Conservation (phyloP, 495 filamentous ascomycete genomes). For the Aspergillus campestris region DNA sequence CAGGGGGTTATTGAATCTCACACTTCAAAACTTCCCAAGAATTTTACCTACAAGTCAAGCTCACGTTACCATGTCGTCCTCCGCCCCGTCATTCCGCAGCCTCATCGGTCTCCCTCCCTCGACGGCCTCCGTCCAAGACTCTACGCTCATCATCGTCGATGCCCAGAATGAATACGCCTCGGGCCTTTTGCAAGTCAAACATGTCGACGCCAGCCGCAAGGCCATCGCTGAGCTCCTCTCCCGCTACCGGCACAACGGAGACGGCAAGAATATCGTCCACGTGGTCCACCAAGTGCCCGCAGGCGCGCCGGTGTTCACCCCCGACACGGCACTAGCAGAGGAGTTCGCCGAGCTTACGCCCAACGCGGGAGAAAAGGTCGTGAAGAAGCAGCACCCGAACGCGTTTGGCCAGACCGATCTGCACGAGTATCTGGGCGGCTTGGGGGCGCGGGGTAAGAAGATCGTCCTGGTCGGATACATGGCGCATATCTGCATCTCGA, state of each 20-base stretch:
- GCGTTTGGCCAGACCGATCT: conserved; percentile 41
- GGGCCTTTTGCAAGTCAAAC: conserved; percentile 41
- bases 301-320: conserved; percentile 55
- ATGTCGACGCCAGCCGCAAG: conserved; percentile 36
- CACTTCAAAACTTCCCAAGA: too few relatives aligned
- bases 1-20: too few relatives aligned
- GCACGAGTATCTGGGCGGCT: conserved; percentile 24
- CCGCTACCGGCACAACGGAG: conserved; percentile 39
- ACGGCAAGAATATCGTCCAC: conserved; percentile 44
- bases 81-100: conserved; percentile 40
- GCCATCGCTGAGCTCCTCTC: conserved; percentile 41
- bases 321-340: conserved; percentile 40
- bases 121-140: conserved; percentile 42
- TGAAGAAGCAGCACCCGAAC: conserved; percentile 39
- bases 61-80: neutral
- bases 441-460: conserved; percentile 33
- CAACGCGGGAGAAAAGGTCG: conserved; percentile 34
- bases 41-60: too few relatives aligned
- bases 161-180: conserved; percentile 55
- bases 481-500: conserved; percentile 56
- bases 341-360: conserved; percentile 46
- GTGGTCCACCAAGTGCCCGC: conserved; percentile 45
- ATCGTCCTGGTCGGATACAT: conserved; percentile 47
- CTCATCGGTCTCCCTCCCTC: conserved; percentile 39
- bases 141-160: conserved; percentile 54